A percentile compares a stretch with the other conserved stretches of the same genome.
Conservation (phyloP, 108 stramenopile species). For the Fragilaria crotonensis region DNA sequence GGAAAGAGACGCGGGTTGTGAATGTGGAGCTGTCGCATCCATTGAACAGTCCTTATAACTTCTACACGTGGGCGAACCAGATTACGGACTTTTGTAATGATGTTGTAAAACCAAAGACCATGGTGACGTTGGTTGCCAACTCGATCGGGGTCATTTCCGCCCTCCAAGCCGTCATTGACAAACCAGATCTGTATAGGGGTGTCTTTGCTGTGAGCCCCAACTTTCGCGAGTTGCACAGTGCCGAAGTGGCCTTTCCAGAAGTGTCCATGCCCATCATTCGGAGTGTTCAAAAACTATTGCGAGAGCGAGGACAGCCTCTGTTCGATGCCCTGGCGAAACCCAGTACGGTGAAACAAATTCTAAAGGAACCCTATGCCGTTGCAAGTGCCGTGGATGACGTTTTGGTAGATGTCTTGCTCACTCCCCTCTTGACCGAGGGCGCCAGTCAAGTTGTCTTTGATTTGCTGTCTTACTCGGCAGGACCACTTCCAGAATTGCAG, state of each 20-base stretch:
- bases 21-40: conserved; percentile 69
- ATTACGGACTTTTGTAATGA: conserved; percentile 63
- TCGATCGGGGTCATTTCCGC: conserved; percentile 84
- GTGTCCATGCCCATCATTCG: conserved; percentile 71
- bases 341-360: conserved; percentile 69
- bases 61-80: conserved; percentile 87
- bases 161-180: conserved; percentile 82
- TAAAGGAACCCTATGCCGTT: conserved; percentile 83
- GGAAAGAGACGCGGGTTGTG: conserved; percentile 25
- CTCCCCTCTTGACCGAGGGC: conserved; percentile 76
- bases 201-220: conserved; percentile 75
- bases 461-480: conserved; percentile 86
- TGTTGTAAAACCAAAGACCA: conserved; percentile 31
- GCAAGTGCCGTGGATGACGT: conserved; percentile 79
- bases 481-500: conserved; percentile 94
- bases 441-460: conserved; percentile 92
- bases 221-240: conserved; percentile 83
- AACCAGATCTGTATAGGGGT: conserved; percentile 62
- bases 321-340: conserved; percentile 82
- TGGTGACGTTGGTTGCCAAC: conserved; percentile 82
- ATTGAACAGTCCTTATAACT: conserved; percentile 70
- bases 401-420: conserved; percentile 75
- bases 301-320: conserved; percentile 65
- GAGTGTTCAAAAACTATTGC: conserved; percentile 54
- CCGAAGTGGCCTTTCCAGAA: conserved; percentile 70